Base-by-base conservation (phyloP, 1,284 basidiomycete species). In the Porogramme epimiltina region DNA sequence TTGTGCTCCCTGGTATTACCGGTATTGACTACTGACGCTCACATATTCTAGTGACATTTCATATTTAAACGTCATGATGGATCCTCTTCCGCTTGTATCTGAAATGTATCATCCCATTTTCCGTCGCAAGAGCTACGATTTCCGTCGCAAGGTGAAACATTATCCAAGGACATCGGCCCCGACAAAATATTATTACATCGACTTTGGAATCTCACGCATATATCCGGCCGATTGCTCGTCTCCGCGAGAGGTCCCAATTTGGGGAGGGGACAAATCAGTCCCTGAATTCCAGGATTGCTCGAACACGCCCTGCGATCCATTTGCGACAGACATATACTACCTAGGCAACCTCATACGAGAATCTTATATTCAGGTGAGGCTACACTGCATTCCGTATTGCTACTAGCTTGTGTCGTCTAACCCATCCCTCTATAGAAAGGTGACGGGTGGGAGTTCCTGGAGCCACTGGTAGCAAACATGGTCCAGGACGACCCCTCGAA, bases 61-160 rank as follows among this genome's bases (percentile, higher is more conserved):
- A 40, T 15, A 19, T 3, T 33, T 56, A 19, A 76, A 76, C 45
- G 59, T 75, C 34, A 69, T 76, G 69, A 62, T 74, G 52, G 70
- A 73, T 42, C 61, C 68, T 0, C 41, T 47, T 5, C 44, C 54
- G 16, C 43, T 72, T 41, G 66, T 64, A 50, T 56, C 62, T 4
- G 42, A 66, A 15, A 56, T 47, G 1, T 64, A 55, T 33, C 70
- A 72, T 48, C 68, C 66, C 3, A 22, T 45, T 4, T 22, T 23
- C 1, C 26, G 33, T 1, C 20, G 38, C 2, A 46, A 42, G 42
- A 60, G 46, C 11, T 63, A 53, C 19, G 58, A 67, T 39, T 54
- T 50, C 16, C 51, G 40, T n/a, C 53, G 58, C n/a, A 45, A 40
- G 19, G 65, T 65, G n/a, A 60, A 59, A 42, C 51, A 60, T 41